These are phyloP conservation scores for Cladorrhinum sp. DNA, from an alignment of 2,329 filamentous ascomycete species.

Conservation along the genomic window DNA sequence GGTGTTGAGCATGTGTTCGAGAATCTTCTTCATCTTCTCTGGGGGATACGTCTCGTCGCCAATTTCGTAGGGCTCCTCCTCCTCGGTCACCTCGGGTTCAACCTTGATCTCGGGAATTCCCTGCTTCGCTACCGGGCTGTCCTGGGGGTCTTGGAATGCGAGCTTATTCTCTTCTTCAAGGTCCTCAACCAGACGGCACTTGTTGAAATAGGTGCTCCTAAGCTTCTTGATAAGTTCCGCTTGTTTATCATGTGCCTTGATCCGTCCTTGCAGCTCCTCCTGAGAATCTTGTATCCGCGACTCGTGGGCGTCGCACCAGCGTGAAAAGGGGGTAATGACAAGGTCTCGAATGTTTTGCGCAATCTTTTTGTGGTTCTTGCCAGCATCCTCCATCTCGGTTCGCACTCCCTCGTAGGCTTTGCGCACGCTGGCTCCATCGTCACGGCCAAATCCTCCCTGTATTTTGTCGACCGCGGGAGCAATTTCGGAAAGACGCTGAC, in stretches of 20 bases:
- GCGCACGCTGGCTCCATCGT: slow-evolving; percentile 92
- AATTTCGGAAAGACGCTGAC: slow-evolving; percentile 76
- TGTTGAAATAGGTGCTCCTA: slow-evolving; percentile 97
- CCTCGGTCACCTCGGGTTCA: slow-evolving; percentile 61
- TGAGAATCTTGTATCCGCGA: slow-evolving; percentile 88
- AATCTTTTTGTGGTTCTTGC: slow-evolving; percentile 90
- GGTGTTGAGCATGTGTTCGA: slow-evolving; percentile 79
- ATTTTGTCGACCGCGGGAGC: slow-evolving; percentile 78
- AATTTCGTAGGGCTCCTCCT: slow-evolving; percentile 83
- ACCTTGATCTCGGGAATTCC: slow-evolving; percentile 84
- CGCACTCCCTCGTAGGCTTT: slow-evolving; percentile 97
- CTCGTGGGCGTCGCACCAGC: slow-evolving; percentile 96
- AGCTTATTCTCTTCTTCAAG: slow-evolving; percentile 98
- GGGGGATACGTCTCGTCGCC: slow-evolving; percentile 83
- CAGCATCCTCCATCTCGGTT: slow-evolving; percentile 85
- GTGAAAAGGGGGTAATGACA: slow-evolving; percentile 87
- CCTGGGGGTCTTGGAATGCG: slow-evolving; percentile 84
- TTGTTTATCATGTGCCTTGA: slow-evolving; percentile 92
- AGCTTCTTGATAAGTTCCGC: slow-evolving; percentile 88
- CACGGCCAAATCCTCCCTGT: slow-evolving; percentile 76
- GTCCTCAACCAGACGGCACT: slow-evolving; percentile 93
- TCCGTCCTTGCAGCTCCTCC: slow-evolving; percentile 84
- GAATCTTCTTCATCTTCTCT: slow-evolving; percentile 86
- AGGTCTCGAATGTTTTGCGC: slow-evolving; percentile 94
- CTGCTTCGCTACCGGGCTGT: slow-evolving; percentile 57